phyloP scores from a whole-genome alignment of 2,329 filamentous ascomycete genomes.

The Penicillium sp. region DNA sequence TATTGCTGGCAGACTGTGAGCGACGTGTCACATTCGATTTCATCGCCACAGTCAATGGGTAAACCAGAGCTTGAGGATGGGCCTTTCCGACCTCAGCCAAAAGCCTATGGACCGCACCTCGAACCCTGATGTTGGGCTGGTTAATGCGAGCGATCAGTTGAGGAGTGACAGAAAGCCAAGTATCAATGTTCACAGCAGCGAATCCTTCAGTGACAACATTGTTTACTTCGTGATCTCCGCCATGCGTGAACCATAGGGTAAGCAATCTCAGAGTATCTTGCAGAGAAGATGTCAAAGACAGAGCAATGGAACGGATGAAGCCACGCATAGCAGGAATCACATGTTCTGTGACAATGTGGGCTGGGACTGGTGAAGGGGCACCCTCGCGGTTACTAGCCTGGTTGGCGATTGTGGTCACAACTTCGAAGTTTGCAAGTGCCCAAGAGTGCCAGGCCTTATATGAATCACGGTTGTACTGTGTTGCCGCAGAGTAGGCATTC shows the following conservation, averaged over 20 bases:
- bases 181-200: conserved; percentile 89
- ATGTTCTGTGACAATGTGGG: conserved; percentile 75
- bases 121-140: conserved; percentile 85
- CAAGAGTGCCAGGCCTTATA: conserved; percentile 99
- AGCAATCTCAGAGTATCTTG: conserved; percentile 92
- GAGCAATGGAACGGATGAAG: conserved; percentile 95
- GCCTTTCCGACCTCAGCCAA: conserved; percentile 89
- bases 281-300: conserved; percentile 88
- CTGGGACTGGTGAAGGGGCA: conserved; percentile 55
- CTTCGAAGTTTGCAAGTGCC: conserved; percentile 97
- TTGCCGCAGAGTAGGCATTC: conserved; percentile 87
- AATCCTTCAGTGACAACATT: conserved; percentile 87
- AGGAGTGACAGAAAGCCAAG: conserved; percentile 97
- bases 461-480: conserved; percentile 89
- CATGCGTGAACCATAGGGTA: conserved; percentile 95
- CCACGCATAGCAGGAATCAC: conserved; percentile 93
- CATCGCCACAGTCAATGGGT: conserved; percentile 95
- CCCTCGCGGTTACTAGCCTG: conserved; percentile 66
- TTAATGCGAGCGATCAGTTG: conserved; percentile 97
- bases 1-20: conserved; percentile 82
- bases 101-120: conserved; percentile 87
- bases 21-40: conserved; percentile 87
- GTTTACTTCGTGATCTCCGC: conserved; percentile 85
- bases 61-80: conserved; percentile 94
- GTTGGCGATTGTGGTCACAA: conserved; percentile 78